Percentiles rank a stretch among this genome's conserved stretches.
These are phyloP conservation scores for Euphorbia pulcherrima DNA, from an alignment of 345 rosid genomes.

Conservation along the genomic window DNA sequence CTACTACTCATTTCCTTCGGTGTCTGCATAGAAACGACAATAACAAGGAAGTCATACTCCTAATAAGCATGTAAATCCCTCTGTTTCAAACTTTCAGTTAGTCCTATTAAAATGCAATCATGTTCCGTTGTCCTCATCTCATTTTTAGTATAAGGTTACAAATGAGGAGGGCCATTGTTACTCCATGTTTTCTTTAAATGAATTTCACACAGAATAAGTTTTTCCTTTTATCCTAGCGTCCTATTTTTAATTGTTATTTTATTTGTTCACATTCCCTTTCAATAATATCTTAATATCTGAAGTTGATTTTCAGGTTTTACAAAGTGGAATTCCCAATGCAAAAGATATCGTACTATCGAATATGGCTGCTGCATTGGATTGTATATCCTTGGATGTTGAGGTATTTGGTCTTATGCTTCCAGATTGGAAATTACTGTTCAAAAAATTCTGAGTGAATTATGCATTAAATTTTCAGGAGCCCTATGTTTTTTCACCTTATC, in stretches of 20 bases:
- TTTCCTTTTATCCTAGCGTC: constrained; percentile 7
- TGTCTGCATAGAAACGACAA: background rate
- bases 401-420: constrained; percentile 36
- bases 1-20: background rate
- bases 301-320: constrained; percentile 50
- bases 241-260: background rate
- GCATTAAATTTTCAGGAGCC: constrained; percentile 57
- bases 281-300: background rate
- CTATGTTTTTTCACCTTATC: constrained; percentile 68
- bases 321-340: constrained; percentile 61
- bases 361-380: constrained; percentile 76
- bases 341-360: constrained; percentile 64
- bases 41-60: background rate
- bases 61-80: background rate
- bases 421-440: constrained; percentile 7
- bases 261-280: background rate
- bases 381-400: constrained; percentile 76
- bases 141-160: background rate
- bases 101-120: background rate
- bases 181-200: background rate
- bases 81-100: background rate
- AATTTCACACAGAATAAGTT: background rate
- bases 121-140: background rate
- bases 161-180: background rate
- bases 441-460: constrained; percentile 24